These are phyloP conservation scores for Nothophoma quercina DNA, from an alignment of 2,329 filamentous ascomycete genomes.

Conservation along the genomic window DNA sequence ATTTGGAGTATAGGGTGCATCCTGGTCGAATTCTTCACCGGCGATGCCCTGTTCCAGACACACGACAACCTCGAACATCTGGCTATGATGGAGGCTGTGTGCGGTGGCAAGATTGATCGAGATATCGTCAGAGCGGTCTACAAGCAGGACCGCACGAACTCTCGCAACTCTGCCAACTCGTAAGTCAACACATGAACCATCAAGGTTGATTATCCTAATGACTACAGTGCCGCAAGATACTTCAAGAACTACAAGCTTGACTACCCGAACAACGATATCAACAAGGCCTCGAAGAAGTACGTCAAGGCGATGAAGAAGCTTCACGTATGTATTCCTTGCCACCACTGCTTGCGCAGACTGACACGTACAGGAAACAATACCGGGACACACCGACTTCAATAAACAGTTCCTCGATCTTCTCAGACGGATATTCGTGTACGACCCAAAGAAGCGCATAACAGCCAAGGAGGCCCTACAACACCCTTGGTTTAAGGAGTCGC, in stretches of 20 bases:
- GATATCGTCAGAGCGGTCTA: slow-evolving; percentile 63
- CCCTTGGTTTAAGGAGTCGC: slow-evolving; percentile 70
- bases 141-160: slow-evolving; percentile 56
- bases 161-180: slow-evolving; percentile 63
- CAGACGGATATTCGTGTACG: slow-evolving; percentile 70
- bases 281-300: slow-evolving; percentile 70
- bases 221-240: slow-evolving; percentile 52
- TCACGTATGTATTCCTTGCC: slow-evolving; percentile 54
- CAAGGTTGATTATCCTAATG: slow-evolving; percentile 39
- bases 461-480: slow-evolving; percentile 71
- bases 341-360: slow-evolving; percentile 9
- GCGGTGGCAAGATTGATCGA: slow-evolving; percentile 63
- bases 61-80: slow-evolving; percentile 73
- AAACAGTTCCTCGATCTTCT: slow-evolving; percentile 69
- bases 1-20: slow-evolving; percentile 76
- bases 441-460: slow-evolving; percentile 69
- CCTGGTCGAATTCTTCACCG: slow-evolving; percentile 72
- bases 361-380: slow-evolving; percentile 65
- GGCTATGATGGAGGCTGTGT: slow-evolving; percentile 73
- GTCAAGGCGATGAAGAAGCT: slow-evolving; percentile 73
- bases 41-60: slow-evolving; percentile 72
- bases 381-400: slow-evolving; percentile 66
- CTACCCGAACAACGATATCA: slow-evolving; percentile 69
- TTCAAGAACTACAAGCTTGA: slow-evolving; percentile 66
- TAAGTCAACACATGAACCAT: slow-evolving; percentile 48